Evolutionary conservation across 2,329 filamentous ascomycete species (phyloP).

Genomic region (Pseudocercospora cruenta): DNA sequence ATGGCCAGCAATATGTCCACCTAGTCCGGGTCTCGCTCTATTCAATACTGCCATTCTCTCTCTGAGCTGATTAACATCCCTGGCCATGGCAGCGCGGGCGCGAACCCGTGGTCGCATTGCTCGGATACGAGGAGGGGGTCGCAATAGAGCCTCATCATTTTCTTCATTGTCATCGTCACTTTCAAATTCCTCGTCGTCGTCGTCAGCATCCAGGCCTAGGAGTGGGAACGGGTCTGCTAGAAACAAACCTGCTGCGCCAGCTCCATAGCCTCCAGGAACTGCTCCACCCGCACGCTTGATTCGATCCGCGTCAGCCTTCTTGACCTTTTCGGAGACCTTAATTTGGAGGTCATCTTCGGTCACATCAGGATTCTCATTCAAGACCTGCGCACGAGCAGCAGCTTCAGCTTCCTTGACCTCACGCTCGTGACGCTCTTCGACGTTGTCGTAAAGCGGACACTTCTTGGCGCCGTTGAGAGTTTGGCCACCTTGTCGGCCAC

Average conservation of each 20-base stretch:
- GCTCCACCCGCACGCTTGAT: slow-evolving; percentile 14
- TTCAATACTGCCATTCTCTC: not conserved
- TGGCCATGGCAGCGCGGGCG: not conserved
- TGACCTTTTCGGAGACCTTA: slow-evolving; percentile 56
- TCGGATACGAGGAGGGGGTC: not conserved
- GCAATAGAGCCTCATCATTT: not conserved
- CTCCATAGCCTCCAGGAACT: slow-evolving; percentile 4
- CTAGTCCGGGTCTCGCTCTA: slow-evolving; percentile 9
- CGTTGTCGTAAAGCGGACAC: slow-evolving; percentile 70
- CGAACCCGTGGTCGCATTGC: not conserved
- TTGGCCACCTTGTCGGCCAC: slow-evolving; percentile 38
- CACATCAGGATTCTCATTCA: slow-evolving; percentile 64
- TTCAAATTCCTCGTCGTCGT: slow-evolving; percentile 15
- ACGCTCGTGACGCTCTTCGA: slow-evolving; percentile 61
- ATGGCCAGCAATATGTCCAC: slow-evolving; percentile 14
- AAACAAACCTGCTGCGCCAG: slow-evolving; percentile 1
- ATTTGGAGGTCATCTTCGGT: slow-evolving; percentile 62
- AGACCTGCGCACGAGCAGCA: slow-evolving; percentile 58
- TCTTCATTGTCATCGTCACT: not conserved
- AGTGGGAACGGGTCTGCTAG: not conserved
- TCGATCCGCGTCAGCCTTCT: slow-evolving; percentile 24
- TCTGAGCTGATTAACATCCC: not conserved
- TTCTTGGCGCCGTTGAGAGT: slow-evolving; percentile 44
- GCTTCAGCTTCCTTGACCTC: slow-evolving; percentile 67
- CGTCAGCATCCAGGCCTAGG: slow-evolving; percentile 17